phyloP scores from a whole-genome alignment of 495 filamentous ascomycete genomes.

The Trichoderma virens region DNA sequence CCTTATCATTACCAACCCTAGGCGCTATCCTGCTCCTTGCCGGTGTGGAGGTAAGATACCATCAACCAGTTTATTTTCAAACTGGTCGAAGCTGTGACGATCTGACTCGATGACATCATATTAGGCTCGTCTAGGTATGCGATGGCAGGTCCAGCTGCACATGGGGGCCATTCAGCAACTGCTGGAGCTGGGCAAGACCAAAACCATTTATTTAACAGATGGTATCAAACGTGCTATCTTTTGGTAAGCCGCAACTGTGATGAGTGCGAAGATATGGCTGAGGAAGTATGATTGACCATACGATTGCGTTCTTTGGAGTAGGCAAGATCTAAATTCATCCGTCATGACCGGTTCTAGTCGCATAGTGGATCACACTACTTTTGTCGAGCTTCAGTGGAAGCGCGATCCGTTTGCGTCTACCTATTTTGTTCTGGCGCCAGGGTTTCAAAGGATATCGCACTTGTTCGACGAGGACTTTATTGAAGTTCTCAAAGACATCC shows the following conservation, averaged over 20 bases:
- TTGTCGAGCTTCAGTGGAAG: conserved; percentile 29
- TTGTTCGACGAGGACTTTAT: conserved; percentile 23
- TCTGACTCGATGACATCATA: background rate
- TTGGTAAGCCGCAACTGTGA: conserved; percentile 22
- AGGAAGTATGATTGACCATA: background rate
- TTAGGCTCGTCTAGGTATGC: conserved; percentile 27
- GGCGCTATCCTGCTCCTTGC: conserved; percentile 28
- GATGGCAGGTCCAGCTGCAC: conserved; percentile 27
- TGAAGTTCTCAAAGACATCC: conserved; percentile 28
- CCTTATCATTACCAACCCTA: conserved; percentile 25
- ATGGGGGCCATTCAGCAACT: conserved; percentile 29
- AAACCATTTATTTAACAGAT: conserved; percentile 24
- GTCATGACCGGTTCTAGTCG: conserved; percentile 27
- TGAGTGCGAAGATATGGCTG: background rate
- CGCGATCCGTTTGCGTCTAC: conserved; percentile 24
- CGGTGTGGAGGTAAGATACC: conserved; percentile 6
- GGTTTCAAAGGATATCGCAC: conserved; percentile 21
- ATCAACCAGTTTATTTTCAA: background rate
- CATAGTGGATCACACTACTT: conserved; percentile 30
- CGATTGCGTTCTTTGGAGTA: conserved; percentile 12
- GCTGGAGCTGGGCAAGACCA: conserved; percentile 15
- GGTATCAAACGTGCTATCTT: conserved; percentile 36
- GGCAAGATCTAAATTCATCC: conserved; percentile 32
- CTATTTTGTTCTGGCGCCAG: conserved; percentile 21
- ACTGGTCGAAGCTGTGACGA: background rate